Percentiles rank a stretch among this genome's conserved stretches.
Evolutionary conservation across 148 eudicot species (phyloP).

Genomic region (Silene latifolia): DNA sequence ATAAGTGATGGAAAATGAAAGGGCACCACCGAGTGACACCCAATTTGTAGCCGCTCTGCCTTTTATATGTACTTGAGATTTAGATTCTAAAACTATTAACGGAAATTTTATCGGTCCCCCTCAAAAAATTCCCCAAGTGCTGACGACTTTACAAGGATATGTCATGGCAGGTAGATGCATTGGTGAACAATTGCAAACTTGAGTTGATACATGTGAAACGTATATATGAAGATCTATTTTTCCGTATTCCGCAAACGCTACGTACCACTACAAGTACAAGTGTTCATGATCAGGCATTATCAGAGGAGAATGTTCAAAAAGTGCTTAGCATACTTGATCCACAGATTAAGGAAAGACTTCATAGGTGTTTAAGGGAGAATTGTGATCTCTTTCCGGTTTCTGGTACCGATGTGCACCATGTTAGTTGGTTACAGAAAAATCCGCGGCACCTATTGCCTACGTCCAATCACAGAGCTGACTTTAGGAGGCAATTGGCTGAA

Average conservation of each 20-base stretch:
- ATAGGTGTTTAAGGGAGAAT: constrained; percentile 58
- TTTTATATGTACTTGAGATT: too few species aligned
- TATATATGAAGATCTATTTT: constrained; percentile 41
- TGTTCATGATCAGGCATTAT: constrained; percentile 23
- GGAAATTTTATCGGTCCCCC: too few species aligned
- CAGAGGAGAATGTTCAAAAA: constrained; percentile 34
- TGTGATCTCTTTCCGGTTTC: constrained; percentile 32
- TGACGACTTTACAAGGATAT: background rate
- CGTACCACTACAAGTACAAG: constrained; percentile 12
- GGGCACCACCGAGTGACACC: too few species aligned
- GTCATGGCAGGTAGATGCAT: constrained; percentile 56
- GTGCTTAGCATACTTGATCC: constrained; percentile 41
- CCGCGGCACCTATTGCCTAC: constrained; percentile 33
- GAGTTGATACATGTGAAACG: constrained; percentile 49
- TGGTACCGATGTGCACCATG: constrained; percentile 49
- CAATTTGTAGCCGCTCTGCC: too few species aligned
- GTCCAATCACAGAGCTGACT: constrained; percentile 21
- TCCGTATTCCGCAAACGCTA: constrained; percentile 20
- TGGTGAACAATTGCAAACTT: constrained; percentile 47
- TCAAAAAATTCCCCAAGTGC: too few species aligned
- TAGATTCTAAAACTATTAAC: too few species aligned
- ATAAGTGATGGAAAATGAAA: too few species aligned
- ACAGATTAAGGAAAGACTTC: constrained; percentile 37
- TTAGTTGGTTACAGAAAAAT: constrained; percentile 41
- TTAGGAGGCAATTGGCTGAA: constrained; percentile 39